Evolutionary conservation across 352 stramenopile genomes (phyloP), one percentile per base, ranked within the genome.

Genomic region (Albugo laibachii): DNA sequence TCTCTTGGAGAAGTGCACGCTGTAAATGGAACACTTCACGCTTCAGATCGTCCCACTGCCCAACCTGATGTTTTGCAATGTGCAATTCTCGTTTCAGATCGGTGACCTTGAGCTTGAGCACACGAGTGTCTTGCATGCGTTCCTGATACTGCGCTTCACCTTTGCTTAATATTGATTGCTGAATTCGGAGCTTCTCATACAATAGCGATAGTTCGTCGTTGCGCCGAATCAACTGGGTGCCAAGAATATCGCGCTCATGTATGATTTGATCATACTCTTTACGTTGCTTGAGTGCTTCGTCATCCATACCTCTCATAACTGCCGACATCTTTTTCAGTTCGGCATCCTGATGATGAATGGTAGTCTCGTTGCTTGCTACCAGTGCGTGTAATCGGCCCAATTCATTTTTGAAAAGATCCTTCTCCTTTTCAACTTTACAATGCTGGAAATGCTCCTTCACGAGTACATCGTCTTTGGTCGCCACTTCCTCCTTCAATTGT

Each of bases 151-250:
- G 82, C 20, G 76, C 69, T 62, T 97, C 91, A 31, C 92, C 88
- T 50, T 94, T 95, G 38, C 65, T 75, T 21, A 97, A 68, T 15
- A 84, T 97, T 24, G 68, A 94, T 54, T 97, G 81, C 58, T 97
- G 85, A 36, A 98, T 95, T 64, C 96, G 97, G 42, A 97, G 82
- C 60, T 97, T 97, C 61, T 98, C 93, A 58, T 97, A 97, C 14
- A 98, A 58, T 35, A 97, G 64, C n/a, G 87, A 85, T 4, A 98
- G 63, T 60, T 98, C 93, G 55, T 97, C 88, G 56, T 97, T 97
- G 40, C 92, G 80, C 2, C 91, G 79, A 42, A 97, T 97, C 15
- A 98, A 73, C 60, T 98, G 92, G 39, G 89, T 96, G 27, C 92
- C 92, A 19, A 98, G 69, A 45, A 98, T 96, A 58, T 98, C 92